Evolutionary conservation across 805 yeast species (phyloP), one percentile per base, ranked within the genome.

Genomic region (Zygoascus flipseniorum): DNA sequence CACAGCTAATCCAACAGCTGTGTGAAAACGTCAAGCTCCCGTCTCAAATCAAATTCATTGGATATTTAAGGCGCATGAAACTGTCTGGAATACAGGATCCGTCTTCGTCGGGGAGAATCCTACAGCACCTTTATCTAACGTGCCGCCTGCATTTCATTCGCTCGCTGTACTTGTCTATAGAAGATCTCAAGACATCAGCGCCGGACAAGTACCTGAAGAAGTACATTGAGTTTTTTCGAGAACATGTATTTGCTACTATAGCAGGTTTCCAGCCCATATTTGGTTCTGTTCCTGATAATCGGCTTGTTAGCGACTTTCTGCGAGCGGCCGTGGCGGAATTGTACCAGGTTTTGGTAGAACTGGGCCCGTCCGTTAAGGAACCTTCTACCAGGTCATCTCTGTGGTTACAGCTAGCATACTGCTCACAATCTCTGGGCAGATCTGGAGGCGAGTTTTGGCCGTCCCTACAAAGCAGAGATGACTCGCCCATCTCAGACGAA

Each of bases 181-280:
- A 62, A 19, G 89, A 89, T 0, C 71, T 86, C 50, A 72, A 76
- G 73, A 76, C 48, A 73, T 76, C 49, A 51, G 77, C 76, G 48
- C 69, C 79, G 2, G 80, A 81, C 53, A 79, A 82, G 49, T 86
- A 81, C 62, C 70, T 90, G 53, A 89, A 89, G 60, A 74, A 95
- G 58, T 84, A 80, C 59, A 77, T 92, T 41, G 98, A 93, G 66
- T 80, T 87, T 3, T 80, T 88, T 54, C 76, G 99, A 65, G 97
- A 90, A 65, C 85, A 80, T 60, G 80, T 88, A 16, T 86, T 84
- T 66, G 85, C 83, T 28, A 81, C 93, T 0, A 72, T 88, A 2
- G 78, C 85, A 53, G 79, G 83, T 1, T 85, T 76, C 65, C 77
- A 76, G 54, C 79, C 87, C 5, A 77, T 86, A 0, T 86, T 88